These are phyloP conservation scores for Lonicera japonica DNA, from an alignment of 129 eudicot species.

Conservation along the genomic window DNA sequence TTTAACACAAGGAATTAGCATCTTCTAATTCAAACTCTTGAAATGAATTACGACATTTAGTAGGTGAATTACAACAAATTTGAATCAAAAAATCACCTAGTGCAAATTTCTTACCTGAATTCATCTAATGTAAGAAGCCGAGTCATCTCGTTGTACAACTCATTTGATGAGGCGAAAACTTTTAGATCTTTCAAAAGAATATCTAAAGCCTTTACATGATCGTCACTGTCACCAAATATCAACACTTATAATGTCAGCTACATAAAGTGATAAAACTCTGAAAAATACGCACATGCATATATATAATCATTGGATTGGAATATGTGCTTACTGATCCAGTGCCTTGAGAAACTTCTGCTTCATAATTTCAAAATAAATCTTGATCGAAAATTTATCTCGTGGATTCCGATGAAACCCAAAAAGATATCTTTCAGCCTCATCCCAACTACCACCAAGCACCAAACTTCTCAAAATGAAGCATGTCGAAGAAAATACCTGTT, in stretches of 20 bases:
- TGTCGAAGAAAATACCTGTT: constrained; percentile 33
- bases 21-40: too few relatives aligned
- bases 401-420: constrained; percentile 23
- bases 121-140: constrained; percentile 31
- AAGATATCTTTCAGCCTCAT: constrained; percentile 34
- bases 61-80: too few relatives aligned
- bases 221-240: constrained; percentile 14
- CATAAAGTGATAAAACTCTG: neutral
- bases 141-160: constrained; percentile 29
- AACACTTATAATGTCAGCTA: neutral
- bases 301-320: neutral
- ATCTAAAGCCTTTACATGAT: constrained; percentile 28
- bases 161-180: constrained; percentile 24
- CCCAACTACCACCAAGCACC: constrained; percentile 20
- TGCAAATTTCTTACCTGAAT: constrained; percentile 27
- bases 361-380: constrained; percentile 38
- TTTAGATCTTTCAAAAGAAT: constrained; percentile 37
- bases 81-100: too few relatives aligned
- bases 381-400: constrained; percentile 25
- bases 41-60: too few relatives aligned
- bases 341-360: constrained; percentile 43
- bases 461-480: constrained; percentile 27
- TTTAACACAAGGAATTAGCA: too few relatives aligned
- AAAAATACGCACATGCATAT: neutral
- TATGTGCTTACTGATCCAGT: constrained; percentile 24